These are phyloP conservation scores for Xerocomellus dryophilus DNA, from an alignment of 768 basidiomycete genomes.

Conservation along the genomic window DNA sequence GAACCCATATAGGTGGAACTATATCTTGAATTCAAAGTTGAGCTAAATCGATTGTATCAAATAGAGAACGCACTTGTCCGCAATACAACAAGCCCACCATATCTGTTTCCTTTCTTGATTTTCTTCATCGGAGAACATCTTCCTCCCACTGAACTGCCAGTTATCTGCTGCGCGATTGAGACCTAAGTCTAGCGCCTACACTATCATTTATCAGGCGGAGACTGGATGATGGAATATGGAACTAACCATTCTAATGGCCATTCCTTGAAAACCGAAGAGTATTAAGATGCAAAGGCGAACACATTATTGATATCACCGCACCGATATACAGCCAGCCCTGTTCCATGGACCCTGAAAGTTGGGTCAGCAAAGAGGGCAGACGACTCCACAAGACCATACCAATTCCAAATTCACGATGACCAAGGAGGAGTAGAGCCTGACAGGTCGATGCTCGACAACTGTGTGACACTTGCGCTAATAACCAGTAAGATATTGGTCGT, in stretches of 20 bases:
- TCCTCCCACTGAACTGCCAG: conserved; percentile 64
- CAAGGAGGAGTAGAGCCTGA: conserved; percentile 75
- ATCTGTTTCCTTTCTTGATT: conserved; percentile 70
- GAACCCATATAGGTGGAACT: conserved; percentile 73
- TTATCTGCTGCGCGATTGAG: conserved; percentile 74
- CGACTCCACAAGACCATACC: conserved; percentile 40
- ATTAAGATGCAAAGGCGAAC: not conserved
- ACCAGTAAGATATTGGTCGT: conserved; percentile 7
- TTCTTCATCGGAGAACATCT: conserved; percentile 63
- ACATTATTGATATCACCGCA: conserved; percentile 23
- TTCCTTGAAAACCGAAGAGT: conserved; percentile 38
- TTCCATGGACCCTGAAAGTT: conserved; percentile 56
- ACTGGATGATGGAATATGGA: not conserved
- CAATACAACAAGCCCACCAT: conserved; percentile 75
- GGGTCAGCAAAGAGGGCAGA: conserved; percentile 9
- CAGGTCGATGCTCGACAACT: conserved; percentile 71
- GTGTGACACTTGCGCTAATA: conserved; percentile 59
- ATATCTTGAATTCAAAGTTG: conserved; percentile 42
- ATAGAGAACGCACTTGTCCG: conserved; percentile 55
- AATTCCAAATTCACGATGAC: conserved; percentile 83
- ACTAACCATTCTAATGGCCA: conserved; percentile 72
- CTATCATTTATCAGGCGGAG: conserved; percentile 2
- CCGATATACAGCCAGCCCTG: conserved; percentile 85
- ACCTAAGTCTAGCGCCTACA: conserved; percentile 74
- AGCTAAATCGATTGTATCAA: not conserved